Base-by-base conservation (phyloP, 2,329 filamentous ascomycete species). In the Calonectria pauciramosa region DNA sequence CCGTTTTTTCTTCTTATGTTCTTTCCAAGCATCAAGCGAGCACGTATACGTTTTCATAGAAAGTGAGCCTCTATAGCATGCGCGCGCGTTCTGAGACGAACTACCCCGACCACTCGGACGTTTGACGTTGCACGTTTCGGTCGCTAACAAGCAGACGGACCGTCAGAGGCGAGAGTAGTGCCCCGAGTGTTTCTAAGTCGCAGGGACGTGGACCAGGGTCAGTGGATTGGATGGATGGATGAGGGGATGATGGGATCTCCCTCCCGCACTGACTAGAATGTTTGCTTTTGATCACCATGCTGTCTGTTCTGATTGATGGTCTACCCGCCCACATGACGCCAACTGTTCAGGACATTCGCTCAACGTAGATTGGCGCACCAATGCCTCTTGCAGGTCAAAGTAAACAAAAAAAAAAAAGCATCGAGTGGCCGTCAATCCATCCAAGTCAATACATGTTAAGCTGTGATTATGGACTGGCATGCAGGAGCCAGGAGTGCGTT, bases 401-500 rank as follows among this genome's bases (percentile, higher is more conserved):
- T 68, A 68, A 67, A 68, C 70, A 59, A 28, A 26, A 3, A 26
- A 30, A 59, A 28, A 26, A 3, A 26, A 30, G 20, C 23, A 73
- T 52, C 52, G 36, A 56, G 47, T 65, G 47, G 47, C 28, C 23
- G 28, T 30, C 38, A 30, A 59, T 18, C 23, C 44, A 59, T 44
- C 47, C 54, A 60, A 68, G 34, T 54, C 54, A 44, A 32, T 32
- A 56, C 36, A 63, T 36, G 56, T 41, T 11, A 20, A 63, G 56
- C 16, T 30, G 34, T 23, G 66, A 30, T 69, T 41, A 38, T 56
- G 56, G 54, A 73, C 68, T 78, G 79, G 79, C 77, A 80, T 80
- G 79, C 79, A 80, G 77, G 78, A 81, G 73, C 71, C 74, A 80
- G 79, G 79, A 80, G 79, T 81, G 78, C 79, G 81, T 80, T 30